Base-by-base conservation (phyloP, 768 basidiomycete genomes). In the Russula sp. region DNA sequence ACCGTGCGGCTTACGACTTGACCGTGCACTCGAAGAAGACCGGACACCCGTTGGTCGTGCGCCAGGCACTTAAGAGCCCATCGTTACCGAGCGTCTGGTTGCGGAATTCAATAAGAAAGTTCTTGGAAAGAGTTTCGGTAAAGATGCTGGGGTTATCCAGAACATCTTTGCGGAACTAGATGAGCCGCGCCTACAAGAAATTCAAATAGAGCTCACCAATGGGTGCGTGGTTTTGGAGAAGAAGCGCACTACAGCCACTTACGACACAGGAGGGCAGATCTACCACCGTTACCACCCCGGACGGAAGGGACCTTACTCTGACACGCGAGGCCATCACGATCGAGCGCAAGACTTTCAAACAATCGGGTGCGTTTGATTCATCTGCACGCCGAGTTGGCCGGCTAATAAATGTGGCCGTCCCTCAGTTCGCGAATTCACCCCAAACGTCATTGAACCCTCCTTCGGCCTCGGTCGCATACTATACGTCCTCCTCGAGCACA, bases 371-470 rank as follows among this genome's bases (percentile, higher is more conserved):
- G 85, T 80, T n/a, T 32, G 53, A 30, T 51, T 42, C 57, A 28
- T 49, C 60, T 14, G 51, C 24, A 54, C 30, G 42, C 40, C 40
- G 16, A 44, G 54, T 52, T 50, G 57, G 58, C 54, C 65, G 51
- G 67, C 61, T 32, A 62, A 73, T 73, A 72, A 71, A 60, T 71
- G 61, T 38, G 44, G 60, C 68, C 53, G 40, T 57, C 46, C 61
- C 59, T 62, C 72, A 97, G 94, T 92, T 69, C 92, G 96, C 68
- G 95, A 98, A 77, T 97, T 83, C 77, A 93, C 87, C 61, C 97
- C 96, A 42, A 98, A 98, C 76, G 97, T 99, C 75, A 96, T 98
- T 74, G 96, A 98, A 75, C 95, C 97, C 26, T 99, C 97, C 5
- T 97, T 98, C 76, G 96, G 97, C 64, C 85, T 98, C 69, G 96